phyloP scores from a whole-genome alignment of 306 rosid genomes.

The Comarum palustre region DNA sequence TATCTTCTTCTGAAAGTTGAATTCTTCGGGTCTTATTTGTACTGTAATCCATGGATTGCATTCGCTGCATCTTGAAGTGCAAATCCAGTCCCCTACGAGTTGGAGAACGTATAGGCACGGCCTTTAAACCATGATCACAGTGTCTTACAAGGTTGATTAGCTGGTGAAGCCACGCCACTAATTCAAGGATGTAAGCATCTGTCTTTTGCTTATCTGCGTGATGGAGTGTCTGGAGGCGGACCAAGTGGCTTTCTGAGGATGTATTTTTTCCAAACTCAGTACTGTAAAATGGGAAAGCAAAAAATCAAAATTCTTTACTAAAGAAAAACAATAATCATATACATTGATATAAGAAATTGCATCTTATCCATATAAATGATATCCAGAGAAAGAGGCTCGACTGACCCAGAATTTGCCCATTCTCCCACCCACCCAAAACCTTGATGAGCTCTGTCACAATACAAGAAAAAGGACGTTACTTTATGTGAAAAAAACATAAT shows the following conservation, averaged over 20 bases:
- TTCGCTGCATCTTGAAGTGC: constrained; percentile 56
- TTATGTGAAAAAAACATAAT: background rate
- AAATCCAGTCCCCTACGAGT: constrained; percentile 48
- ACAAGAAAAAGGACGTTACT: constrained; percentile 1
- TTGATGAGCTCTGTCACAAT: constrained; percentile 78
- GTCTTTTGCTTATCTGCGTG: constrained; percentile 72
- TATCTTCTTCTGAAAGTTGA: constrained; percentile 51
- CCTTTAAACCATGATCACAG: constrained; percentile 46
- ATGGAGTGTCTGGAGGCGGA: constrained; percentile 79
- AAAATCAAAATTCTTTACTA: background rate
- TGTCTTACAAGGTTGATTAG: constrained; percentile 53
- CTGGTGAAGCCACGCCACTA: constrained; percentile 69
- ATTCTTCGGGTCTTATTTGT: constrained; percentile 24
- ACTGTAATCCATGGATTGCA: constrained; percentile 28
- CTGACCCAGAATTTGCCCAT: constrained; percentile 91
- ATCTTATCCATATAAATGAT: background rate
- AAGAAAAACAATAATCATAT: background rate
- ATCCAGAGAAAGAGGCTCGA: background rate
- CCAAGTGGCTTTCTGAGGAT: constrained; percentile 38
- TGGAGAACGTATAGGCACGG: constrained; percentile 55
- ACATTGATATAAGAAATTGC: background rate
- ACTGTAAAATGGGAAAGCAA: constrained; percentile 40
- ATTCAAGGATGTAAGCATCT: constrained; percentile 59
- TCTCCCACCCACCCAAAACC: constrained; percentile 96
- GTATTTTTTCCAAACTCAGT: constrained; percentile 50